These are phyloP conservation scores for Dryadomyces quercus-mongolicae DNA, from an alignment of 2,329 filamentous ascomycete species.

Conservation along the genomic window DNA sequence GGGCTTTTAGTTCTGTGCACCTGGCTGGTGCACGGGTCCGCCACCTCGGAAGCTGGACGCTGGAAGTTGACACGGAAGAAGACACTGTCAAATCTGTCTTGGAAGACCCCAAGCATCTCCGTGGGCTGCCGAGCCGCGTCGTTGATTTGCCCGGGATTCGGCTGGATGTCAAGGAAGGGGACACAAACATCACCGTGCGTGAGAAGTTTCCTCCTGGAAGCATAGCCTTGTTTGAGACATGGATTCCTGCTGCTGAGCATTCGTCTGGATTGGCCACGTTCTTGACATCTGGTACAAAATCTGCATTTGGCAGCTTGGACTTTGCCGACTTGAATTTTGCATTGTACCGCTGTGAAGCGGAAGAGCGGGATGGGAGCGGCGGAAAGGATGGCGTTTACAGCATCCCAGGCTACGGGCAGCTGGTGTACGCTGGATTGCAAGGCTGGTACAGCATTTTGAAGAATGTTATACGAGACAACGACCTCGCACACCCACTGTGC, in stretches of 20 bases:
- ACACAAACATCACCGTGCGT: conserved; percentile 69
- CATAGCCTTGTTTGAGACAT: conserved; percentile 91
- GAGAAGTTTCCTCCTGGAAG: conserved; percentile 85
- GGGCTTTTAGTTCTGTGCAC: conserved; percentile 64
- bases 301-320: conserved; percentile 63
- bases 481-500: conserved; percentile 86
- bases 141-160: conserved; percentile 61
- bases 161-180: conserved; percentile 58
- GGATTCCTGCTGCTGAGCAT: conserved; percentile 81
- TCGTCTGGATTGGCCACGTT: conserved; percentile 73
- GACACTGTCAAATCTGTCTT: conserved; percentile 53
- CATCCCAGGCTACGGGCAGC: conserved; percentile 69
- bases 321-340: conserved; percentile 83
- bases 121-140: conserved; percentile 75
- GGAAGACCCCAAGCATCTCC: conserved; percentile 58
- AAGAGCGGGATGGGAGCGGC: conserved; percentile 67
- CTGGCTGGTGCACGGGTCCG: conserved; percentile 76
- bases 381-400: conserved; percentile 80
- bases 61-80: conserved; percentile 73
- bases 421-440: conserved; percentile 94
- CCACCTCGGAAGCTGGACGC: conserved; percentile 79
- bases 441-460: conserved; percentile 95
- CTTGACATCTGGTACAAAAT: conserved; percentile 68
- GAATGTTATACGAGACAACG: conserved; percentile 74
- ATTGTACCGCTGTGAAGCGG: conserved; percentile 81